Conservation (phyloP, 164 flowering plant species). For the grape (Vitis vinifera) region ASM3070453v1 NC_081808.1:1216001-1216500, state of each 20-base stretch:
- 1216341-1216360: conserved; percentile 1
- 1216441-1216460: neutral
- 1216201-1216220: neutral
- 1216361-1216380: neutral
- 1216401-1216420: neutral
- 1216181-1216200: neutral
- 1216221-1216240: neutral
- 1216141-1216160: neutral
- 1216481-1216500: neutral
- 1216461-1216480: neutral
- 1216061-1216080: neutral
- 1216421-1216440: too few species aligned
- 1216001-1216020: neutral
- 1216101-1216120: neutral
- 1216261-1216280: neutral
- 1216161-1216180: neutral
- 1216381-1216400: neutral
- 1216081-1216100: neutral
- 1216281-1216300: neutral
- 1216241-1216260: neutral
- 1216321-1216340: neutral
- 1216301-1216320: neutral
- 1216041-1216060: too few species aligned
- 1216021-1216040: too few species aligned
- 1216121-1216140: neutral